Evolutionary conservation across 1,284 basidiomycete genomes (phyloP), one percentile per base, ranked within the genome.

Genomic region (Puccinia polysora): DNA sequence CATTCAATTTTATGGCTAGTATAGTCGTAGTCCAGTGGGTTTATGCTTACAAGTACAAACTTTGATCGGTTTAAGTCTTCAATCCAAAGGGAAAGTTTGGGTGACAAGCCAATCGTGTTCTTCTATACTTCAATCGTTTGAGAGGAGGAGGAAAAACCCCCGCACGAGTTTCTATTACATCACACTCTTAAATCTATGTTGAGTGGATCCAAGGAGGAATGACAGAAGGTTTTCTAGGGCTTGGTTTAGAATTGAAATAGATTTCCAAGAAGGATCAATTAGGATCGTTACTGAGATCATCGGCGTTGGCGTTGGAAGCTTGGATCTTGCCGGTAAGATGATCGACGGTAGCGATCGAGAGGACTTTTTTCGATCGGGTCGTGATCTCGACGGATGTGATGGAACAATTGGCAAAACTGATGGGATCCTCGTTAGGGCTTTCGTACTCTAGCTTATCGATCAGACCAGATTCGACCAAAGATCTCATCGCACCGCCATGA

Each of bases 401-500:
- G 1, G 68, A 70, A 28, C 68, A 70, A 50, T 70, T 70, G 3
- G 43, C 68, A 60, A 62, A 69, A 28, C 38, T 38, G 18, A 15
- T 52, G n/a, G 58, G 28, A 30, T 52, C 18, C 6, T 55, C 28
- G 14, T 34, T 25, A 49, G 68, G 38, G 34, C 30, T 34, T 52
- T 60, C n/a, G 36, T 49, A 60, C 4, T 52, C 6, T 6, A 59
- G 43, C 18, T 12, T 30, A 1, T 32, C 2, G 14, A 52, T 38
- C 34, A 70, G 53, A 18, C 68, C 68, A 18, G 47, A 62, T 50
- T 70, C 25, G 45, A 70, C 43, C 8, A 70, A 32, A 10, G 68
- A 59, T 40, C 68, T 7, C 18, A 70, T 36, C 23, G 68, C 68
- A 28, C 55, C 68, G 8, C 68, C 68, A 60, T 70, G 68, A 25